Percentiles rank a stretch among this genome's conserved stretches.
Conservation (phyloP, 352 stramenopile species). For the Pythium aquatile region DNA sequence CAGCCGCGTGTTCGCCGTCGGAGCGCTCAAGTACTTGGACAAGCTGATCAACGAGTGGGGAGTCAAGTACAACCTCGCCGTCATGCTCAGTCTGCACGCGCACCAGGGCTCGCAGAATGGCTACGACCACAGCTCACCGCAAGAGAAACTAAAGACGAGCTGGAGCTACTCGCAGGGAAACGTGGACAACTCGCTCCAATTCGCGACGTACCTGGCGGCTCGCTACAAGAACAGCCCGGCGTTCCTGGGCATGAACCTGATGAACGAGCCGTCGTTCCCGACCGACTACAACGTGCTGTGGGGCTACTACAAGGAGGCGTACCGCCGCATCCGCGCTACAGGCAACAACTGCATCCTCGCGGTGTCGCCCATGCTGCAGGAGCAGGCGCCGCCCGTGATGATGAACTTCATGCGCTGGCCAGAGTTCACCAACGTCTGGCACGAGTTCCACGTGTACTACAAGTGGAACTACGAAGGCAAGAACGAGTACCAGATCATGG, state of each 20-base stretch:
- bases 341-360: slow-evolving; percentile 30
- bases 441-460: slow-evolving; percentile 34
- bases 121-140: slow-evolving; percentile 44
- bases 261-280: slow-evolving; percentile 49
- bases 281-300: slow-evolving; percentile 21
- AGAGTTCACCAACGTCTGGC: slow-evolving; percentile 26
- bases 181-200: slow-evolving; percentile 37
- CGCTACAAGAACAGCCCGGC: slow-evolving; percentile 41
- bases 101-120: slow-evolving; percentile 62
- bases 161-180: slow-evolving; percentile 29
- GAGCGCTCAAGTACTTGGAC: slow-evolving; percentile 49
- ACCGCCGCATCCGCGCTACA: slow-evolving; percentile 32
- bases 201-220: slow-evolving; percentile 36
- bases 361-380: slow-evolving; percentile 12
- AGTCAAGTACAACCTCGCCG: slow-evolving; percentile 47
- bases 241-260: slow-evolving; percentile 50
- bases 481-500: slow-evolving; percentile 14
- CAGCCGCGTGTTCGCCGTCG: slow-evolving; percentile 21
- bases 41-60: slow-evolving; percentile 50
- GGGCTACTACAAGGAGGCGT: slow-evolving; percentile 46
- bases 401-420: slow-evolving; percentile 24
- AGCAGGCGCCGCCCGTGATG: slow-evolving; percentile 13
- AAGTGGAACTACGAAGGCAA: slow-evolving; percentile 27
- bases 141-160: neutral
- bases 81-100: slow-evolving; percentile 54